Evolutionary conservation across 108 stramenopile genomes (phyloP).

Genomic region (Nannochloropsis gaditana): DNA sequence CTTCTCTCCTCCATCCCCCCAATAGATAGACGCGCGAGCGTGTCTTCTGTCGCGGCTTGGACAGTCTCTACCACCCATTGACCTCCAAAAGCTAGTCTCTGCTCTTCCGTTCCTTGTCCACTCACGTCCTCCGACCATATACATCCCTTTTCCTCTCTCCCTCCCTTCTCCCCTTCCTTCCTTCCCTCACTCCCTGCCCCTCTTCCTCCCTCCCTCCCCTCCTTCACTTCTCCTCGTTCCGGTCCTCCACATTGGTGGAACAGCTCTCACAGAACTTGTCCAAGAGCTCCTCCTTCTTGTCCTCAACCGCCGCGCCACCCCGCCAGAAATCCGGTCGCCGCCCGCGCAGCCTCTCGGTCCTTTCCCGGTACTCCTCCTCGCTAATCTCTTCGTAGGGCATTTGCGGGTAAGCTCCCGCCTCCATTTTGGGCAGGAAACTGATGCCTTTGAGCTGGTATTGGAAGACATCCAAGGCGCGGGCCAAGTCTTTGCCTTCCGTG

Average conservation of each 20-base stretch:
- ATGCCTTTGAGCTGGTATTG: slow-evolving; percentile 63
- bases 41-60: no score
- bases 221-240: neutral
- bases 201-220: neutral
- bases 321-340: neutral
- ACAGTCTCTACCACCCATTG: no score
- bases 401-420: slow-evolving; percentile 54
- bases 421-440: slow-evolving; percentile 47
- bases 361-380: slow-evolving; percentile 32
- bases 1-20: no score
- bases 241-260: neutral
- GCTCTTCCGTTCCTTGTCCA: no score
- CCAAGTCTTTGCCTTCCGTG: slow-evolving; percentile 50
- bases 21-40: no score
- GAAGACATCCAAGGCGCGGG: slow-evolving; percentile 57
- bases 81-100: no score
- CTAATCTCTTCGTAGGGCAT: slow-evolving; percentile 43
- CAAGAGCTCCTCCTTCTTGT: slow-evolving; percentile 37
- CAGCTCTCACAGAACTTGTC: slow-evolving; percentile 45
- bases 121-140: no score
- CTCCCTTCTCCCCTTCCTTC: neutral
- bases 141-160: neutral
- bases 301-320: neutral
- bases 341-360: slow-evolving; percentile 11
- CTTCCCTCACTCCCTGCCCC: neutral